Evolutionary conservation across 257 asterid genomes (phyloP).

Genomic region (Solanum appendiculatum): DNA sequence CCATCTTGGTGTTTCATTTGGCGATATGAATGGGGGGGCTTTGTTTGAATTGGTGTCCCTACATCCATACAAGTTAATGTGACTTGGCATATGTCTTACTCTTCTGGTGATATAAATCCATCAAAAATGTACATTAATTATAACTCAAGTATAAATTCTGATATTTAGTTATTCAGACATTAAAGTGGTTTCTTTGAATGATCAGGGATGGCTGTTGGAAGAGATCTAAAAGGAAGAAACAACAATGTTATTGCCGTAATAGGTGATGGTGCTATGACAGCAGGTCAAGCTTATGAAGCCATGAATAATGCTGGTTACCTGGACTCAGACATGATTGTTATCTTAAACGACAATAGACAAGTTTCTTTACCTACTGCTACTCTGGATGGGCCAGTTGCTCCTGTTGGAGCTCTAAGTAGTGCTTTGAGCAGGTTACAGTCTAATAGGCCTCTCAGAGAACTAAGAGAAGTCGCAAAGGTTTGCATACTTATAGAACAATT

Average conservation of each 20-base stretch:
- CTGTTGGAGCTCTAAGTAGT: slow-evolving; percentile 87
- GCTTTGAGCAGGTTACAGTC: slow-evolving; percentile 86
- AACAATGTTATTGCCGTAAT: slow-evolving; percentile 77
- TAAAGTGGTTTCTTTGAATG: slow-evolving; percentile 5
- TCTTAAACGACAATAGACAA: slow-evolving; percentile 92
- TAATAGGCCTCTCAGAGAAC: slow-evolving; percentile 81
- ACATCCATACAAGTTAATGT: neutral
- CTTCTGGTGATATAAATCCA: neutral
- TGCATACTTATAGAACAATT: neutral
- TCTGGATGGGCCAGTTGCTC: slow-evolving; percentile 77
- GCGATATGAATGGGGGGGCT: neutral
- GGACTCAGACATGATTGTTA: slow-evolving; percentile 94
- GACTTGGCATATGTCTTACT: neutral
- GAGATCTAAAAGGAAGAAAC: slow-evolving; percentile 73
- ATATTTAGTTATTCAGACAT: neutral
- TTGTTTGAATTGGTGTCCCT: neutral
- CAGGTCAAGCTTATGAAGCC: slow-evolving; percentile 96
- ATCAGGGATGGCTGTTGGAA: slow-evolving; percentile 94
- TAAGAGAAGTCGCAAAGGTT: slow-evolving; percentile 96
- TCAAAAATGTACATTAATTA: neutral
- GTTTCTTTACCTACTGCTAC: slow-evolving; percentile 93
- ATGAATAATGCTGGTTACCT: slow-evolving; percentile 96
- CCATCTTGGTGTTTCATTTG: neutral
- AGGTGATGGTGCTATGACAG: slow-evolving; percentile 98
- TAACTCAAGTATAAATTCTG: neutral